Base-by-base conservation (phyloP, 345 rosid species). In the Pseudoturritis turrita region DNA sequence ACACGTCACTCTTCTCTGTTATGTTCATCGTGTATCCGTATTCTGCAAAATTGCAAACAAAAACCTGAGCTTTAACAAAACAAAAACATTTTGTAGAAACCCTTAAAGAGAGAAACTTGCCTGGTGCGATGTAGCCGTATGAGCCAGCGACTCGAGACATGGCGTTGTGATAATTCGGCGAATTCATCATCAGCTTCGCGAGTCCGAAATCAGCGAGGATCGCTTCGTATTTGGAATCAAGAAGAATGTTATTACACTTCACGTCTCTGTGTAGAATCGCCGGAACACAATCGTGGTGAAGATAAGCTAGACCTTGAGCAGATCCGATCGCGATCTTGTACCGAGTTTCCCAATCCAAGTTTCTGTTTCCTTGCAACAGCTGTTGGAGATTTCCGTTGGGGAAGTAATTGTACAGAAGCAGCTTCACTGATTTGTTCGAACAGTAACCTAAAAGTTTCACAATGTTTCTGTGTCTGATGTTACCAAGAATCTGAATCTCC, bases 111-210 rank as follows among this genome's bases (percentile, higher is more conserved):
- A 47, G 33, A 33, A 15, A 70, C 82, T 79, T 86, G 67, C 98
- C 98, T 85, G 98, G 98, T 49, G 97, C 98, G 46, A 91, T 94
- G 73, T 91, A 94, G 36, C 97, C 98, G 3, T 88, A 94, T 5
- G 98, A 94, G 12, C 98, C 97, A 5, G 97, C 98, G 13, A 94
- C 86, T 63, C 92, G 81, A 26, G 97, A 94, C 84, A 90, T 86
- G 4, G 91, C 91, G 6, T 86, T 86, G 29, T 86, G 92, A 64
- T 88, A 89, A 65, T 71, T 91, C 3, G 90, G 88, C 62, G 95
- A 82, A 74, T 77, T 86, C 95, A 91, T 89, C 86, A 84, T 94
- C 85, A 85, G 40, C 79, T 88, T 91, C 3, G 98, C 98, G 18
- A 89, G 80, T 25, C 98, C 98, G 7, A 94, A 94, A 80, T 94